Evolutionary conservation across 2,329 filamentous ascomycete species (phyloP).

Genomic region (Leptoxyphium fumago): DNA sequence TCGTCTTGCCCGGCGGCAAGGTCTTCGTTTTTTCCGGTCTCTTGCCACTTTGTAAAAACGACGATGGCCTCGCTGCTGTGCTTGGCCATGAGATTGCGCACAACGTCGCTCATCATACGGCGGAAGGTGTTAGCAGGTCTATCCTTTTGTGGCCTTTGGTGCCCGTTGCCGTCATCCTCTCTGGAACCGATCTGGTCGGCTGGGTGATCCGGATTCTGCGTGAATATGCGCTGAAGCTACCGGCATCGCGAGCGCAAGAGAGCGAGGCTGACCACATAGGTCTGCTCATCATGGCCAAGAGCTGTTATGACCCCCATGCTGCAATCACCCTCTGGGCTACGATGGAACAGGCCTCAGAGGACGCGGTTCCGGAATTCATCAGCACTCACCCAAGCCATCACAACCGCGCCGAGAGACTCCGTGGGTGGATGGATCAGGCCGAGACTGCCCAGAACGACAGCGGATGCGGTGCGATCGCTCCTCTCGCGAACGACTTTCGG

Average conservation of each 20-base stretch:
- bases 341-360: conserved; percentile 45
- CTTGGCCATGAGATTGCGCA: conserved; percentile 71
- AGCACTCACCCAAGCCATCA: conserved; percentile 63
- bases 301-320: conserved; percentile 57
- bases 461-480: neutral
- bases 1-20: conserved; percentile 62
- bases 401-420: conserved; percentile 50
- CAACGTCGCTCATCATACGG: conserved; percentile 52
- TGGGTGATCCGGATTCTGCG: conserved; percentile 29
- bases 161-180: conserved; percentile 23
- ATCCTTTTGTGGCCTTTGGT: conserved; percentile 22
- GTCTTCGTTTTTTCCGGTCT: conserved; percentile 69
- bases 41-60: conserved; percentile 48
- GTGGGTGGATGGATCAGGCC: conserved; percentile 38
- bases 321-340: conserved; percentile 45
- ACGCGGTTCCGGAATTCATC: conserved; percentile 52
- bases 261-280: conserved; percentile 68
- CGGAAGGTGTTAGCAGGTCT: conserved; percentile 44
- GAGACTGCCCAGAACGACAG: conserved; percentile 7
- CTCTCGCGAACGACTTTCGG: neutral
- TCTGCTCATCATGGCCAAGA: conserved; percentile 68
- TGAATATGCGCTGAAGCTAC: conserved; percentile 49
- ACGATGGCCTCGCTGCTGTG: conserved; percentile 59
- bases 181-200: conserved; percentile 25
- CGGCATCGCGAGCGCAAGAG: conserved; percentile 57